A percentile compares a stretch with the other conserved stretches of the same genome.
Evolutionary conservation across 495 filamentous ascomycete species (phyloP).

Genomic region (Trichoderma gamsii): DNA sequence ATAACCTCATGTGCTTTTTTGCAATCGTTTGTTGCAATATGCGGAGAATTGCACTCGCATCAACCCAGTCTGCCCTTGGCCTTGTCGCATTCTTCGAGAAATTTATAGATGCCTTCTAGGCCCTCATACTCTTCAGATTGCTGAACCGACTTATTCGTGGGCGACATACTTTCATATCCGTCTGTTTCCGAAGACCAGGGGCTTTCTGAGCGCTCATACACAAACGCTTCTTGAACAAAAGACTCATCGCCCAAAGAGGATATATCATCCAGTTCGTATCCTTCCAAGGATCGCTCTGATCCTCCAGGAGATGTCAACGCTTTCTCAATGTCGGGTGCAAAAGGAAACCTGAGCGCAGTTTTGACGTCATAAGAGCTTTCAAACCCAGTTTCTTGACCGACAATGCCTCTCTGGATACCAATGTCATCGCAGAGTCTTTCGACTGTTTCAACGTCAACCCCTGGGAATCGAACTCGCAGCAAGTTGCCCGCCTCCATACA

Average conservation of each 20-base stretch:
- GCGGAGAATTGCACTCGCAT: background rate
- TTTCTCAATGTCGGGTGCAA: constrained; percentile 56
- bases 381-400: constrained; percentile 74
- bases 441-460: constrained; percentile 79
- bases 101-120: constrained; percentile 77
- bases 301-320: constrained; percentile 47
- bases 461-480: constrained; percentile 80
- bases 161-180: constrained; percentile 46
- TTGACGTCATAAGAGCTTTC: constrained; percentile 52
- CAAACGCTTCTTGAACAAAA: constrained; percentile 28
- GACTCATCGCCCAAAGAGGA: constrained; percentile 33
- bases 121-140: constrained; percentile 61
- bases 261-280: constrained; percentile 34
- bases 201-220: constrained; percentile 36
- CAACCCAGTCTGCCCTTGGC: constrained; percentile 35
- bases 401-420: constrained; percentile 68
- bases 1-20: background rate
- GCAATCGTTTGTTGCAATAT: background rate
- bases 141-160: constrained; percentile 35
- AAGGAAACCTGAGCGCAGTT: constrained; percentile 78
- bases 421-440: constrained; percentile 80
- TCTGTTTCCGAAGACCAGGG: constrained; percentile 42
- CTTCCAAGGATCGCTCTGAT: constrained; percentile 37
- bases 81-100: constrained; percentile 78
- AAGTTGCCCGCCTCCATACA: constrained; percentile 52